Evolutionary conservation across 2,329 filamentous ascomycete species (phyloP).

Genomic region (Fusarium sp.): DNA sequence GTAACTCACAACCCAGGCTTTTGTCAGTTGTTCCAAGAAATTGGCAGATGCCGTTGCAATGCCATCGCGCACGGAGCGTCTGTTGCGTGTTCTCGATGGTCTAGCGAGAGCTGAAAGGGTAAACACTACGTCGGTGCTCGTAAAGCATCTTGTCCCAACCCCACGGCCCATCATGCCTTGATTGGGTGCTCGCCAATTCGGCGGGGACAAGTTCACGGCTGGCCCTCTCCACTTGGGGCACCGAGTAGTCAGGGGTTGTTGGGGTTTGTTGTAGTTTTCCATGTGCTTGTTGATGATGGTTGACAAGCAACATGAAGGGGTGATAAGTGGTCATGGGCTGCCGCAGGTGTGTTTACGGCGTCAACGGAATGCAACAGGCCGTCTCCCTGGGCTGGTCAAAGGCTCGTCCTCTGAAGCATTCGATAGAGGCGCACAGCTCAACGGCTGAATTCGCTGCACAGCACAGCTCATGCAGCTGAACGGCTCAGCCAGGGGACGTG

Average conservation of each 20-base stretch:
- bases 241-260: conserved; percentile 1
- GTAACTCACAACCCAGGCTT: too few species aligned
- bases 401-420: neutral
- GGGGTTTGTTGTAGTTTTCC: neutral
- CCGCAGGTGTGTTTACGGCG: conserved; percentile 5
- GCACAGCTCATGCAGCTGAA: conserved; percentile 9
- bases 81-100: conserved; percentile 1
- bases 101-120: conserved; percentile 2
- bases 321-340: neutral
- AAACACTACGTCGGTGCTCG: conserved; percentile 4
- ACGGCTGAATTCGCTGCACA: conserved; percentile 1
- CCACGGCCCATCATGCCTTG: conserved; percentile 6
- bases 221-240: conserved; percentile 9
- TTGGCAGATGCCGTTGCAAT: conserved; percentile 11
- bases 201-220: conserved; percentile 12
- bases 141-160: neutral
- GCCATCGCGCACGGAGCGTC: conserved; percentile 16
- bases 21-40: conserved; percentile 11
- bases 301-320: too few species aligned
- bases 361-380: neutral
- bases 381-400: neutral
- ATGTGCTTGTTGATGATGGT: neutral
- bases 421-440: conserved; percentile 10
- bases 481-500: conserved; percentile 7
- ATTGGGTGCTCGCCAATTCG: conserved; percentile 12